Evolutionary conservation across 306 rosid genomes (phyloP).

Genomic region (Rubus idaeus): DNA sequence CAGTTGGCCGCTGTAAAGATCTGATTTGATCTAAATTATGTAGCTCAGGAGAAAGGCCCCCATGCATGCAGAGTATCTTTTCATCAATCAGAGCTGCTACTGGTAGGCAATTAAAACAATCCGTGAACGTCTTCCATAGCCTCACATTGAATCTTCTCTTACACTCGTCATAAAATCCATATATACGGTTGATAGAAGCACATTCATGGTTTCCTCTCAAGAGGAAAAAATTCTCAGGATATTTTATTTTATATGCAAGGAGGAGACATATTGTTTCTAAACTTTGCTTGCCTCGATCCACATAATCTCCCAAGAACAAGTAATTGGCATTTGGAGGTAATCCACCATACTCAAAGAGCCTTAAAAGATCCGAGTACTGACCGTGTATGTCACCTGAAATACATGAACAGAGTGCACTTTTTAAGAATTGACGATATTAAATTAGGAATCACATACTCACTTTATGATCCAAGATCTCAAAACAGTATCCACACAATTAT

Average conservation of each 20-base stretch:
- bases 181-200: conserved; percentile 92
- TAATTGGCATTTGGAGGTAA: conserved; percentile 91
- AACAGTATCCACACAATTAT: neutral
- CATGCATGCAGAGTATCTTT: conserved; percentile 94
- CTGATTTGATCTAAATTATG: conserved; percentile 77
- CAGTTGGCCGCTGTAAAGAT: conserved; percentile 71
- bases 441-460: neutral
- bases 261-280: conserved; percentile 94
- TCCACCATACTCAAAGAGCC: conserved; percentile 97
- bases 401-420: conserved; percentile 15
- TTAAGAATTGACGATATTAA: neutral
- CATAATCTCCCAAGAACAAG: conserved; percentile 95
- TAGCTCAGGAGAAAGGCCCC: conserved; percentile 93
- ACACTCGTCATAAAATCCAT: conserved; percentile 97
- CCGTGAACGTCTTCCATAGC: conserved; percentile 85
- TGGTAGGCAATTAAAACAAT: conserved; percentile 88
- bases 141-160: conserved; percentile 89
- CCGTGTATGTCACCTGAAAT: conserved; percentile 91
- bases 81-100: conserved; percentile 96
- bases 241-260: conserved; percentile 82
- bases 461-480: neutral
- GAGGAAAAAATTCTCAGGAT: conserved; percentile 85
- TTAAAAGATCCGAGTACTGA: conserved; percentile 86
- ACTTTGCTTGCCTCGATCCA: conserved; percentile 96
- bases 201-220: conserved; percentile 98